Percentiles rank a stretch among this genome's conserved stretches.
These are phyloP conservation scores for Lactifluus pinguis DNA, from an alignment of 768 basidiomycete genomes.

Conservation along the genomic window DNA sequence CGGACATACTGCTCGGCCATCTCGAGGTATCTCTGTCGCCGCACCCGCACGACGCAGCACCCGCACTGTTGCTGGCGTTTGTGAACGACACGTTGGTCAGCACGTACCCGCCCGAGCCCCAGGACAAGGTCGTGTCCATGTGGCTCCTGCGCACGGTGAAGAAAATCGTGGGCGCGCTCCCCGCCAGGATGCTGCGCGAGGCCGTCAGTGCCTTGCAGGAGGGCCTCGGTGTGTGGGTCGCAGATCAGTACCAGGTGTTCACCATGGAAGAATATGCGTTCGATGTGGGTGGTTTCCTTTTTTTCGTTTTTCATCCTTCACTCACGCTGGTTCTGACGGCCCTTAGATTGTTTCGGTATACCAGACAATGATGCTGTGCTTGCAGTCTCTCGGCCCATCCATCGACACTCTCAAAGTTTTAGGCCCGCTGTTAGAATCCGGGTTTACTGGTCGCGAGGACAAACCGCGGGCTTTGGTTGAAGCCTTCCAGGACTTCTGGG, in stretches of 20 bases:
- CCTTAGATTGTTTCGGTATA: constrained; percentile 54
- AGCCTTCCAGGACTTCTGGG: constrained; percentile 59
- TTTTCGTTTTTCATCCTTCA: neutral
- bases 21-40: constrained; percentile 36
- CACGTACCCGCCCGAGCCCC: constrained; percentile 57
- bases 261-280: constrained; percentile 45
- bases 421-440: constrained; percentile 45
- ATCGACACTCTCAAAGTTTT: constrained; percentile 37
- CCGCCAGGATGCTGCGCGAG: constrained; percentile 35
- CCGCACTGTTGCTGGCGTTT: constrained; percentile 46
- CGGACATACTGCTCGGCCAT: constrained; percentile 52
- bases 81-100: constrained; percentile 49
- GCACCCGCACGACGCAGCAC: constrained; percentile 35
- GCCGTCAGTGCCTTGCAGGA: constrained; percentile 45
- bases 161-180: constrained; percentile 46
- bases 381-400: constrained; percentile 39
- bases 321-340: neutral
- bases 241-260: constrained; percentile 47
- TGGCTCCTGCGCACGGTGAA: constrained; percentile 57
- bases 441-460: constrained; percentile 43
- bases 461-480: constrained; percentile 37
- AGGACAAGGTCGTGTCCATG: constrained; percentile 42
- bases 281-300: constrained; percentile 37
- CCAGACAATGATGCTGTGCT: constrained; percentile 43
- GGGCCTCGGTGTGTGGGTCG: constrained; percentile 51